phyloP scores from a whole-genome alignment of 2,329 filamentous ascomycete genomes.

The Xylariaceae sp. region DNA sequence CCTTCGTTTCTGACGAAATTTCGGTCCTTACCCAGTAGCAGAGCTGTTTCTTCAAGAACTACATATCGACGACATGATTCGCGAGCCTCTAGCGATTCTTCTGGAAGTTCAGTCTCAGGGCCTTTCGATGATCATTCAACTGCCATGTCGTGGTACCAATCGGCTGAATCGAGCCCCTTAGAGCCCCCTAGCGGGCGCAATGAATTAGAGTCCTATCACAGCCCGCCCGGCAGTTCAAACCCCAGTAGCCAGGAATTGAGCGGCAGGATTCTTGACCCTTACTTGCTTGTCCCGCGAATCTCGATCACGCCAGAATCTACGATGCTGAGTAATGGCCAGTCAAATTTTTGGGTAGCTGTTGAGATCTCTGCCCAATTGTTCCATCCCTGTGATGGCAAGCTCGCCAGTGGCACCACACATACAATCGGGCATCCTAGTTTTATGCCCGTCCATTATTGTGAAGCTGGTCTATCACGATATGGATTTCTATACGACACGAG shows the following conservation, averaged over 20 bases:
- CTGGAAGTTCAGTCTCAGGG: constrained; percentile 20
- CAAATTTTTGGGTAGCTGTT: constrained; percentile 52
- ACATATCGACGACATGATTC: constrained; percentile 20
- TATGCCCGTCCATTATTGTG: constrained; percentile 27
- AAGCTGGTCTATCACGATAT: constrained; percentile 37
- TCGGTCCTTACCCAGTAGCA: constrained; percentile 31
- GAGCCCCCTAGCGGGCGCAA: constrained; percentile 14
- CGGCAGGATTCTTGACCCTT: constrained; percentile 25
- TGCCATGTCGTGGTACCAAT: constrained; percentile 18
- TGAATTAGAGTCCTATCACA: constrained; percentile 10
- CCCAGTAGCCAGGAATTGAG: constrained; percentile 36
- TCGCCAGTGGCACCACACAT: neutral
- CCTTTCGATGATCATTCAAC: constrained; percentile 7
- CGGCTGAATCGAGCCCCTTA: constrained; percentile 12
- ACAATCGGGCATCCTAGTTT: constrained; percentile 12
- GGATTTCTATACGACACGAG: constrained; percentile 54
- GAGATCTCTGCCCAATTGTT: constrained; percentile 49
- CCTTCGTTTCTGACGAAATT: constrained; percentile 25
- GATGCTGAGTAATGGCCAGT: constrained; percentile 38
- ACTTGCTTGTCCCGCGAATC: constrained; percentile 47
- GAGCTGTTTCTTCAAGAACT: constrained; percentile 28
- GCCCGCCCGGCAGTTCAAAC: constrained; percentile 23
- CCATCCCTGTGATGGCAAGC: constrained; percentile 21
- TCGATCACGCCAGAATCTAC: constrained; percentile 47
- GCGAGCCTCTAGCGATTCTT: constrained; percentile 21